Percentiles rank a stretch among this genome's conserved stretches.
Evolutionary conservation across 441 rosid species (phyloP).

Genomic region (Hura crepitans): DNA sequence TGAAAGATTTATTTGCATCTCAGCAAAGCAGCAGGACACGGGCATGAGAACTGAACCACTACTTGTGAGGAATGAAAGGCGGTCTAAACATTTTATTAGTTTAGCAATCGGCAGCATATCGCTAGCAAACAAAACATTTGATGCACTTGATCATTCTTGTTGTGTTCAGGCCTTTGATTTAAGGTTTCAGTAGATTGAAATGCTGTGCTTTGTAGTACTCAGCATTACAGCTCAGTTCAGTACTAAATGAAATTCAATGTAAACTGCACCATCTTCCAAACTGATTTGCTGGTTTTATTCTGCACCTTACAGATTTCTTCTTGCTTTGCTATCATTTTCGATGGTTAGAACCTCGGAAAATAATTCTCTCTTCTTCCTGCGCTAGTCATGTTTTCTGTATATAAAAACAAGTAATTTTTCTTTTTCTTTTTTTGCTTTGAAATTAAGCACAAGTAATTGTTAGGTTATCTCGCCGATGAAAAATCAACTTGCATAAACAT

Average conservation of each 20-base stretch:
- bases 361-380: slow-evolving; percentile 92
- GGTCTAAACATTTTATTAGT: not conserved
- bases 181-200: not conserved
- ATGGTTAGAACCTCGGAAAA: slow-evolving; percentile 12
- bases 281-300: too few species aligned
- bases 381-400: slow-evolving; percentile 85
- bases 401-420: slow-evolving; percentile 20
- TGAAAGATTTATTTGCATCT: not conserved
- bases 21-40: not conserved
- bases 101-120: too few species aligned
- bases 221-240: not conserved
- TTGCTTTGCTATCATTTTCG: not conserved
- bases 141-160: not conserved
- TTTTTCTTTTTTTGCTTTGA: too few species aligned
- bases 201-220: too few species aligned
- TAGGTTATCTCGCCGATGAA: slow-evolving; percentile 6
- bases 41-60: not conserved
- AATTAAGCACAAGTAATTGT: slow-evolving; percentile 6
- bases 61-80: not conserved
- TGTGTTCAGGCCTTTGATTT: not conserved
- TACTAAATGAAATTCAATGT: too few species aligned
- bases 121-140: too few species aligned
- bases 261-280: too few species aligned
- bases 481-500: slow-evolving; percentile 14
- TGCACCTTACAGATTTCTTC: too few species aligned